These are phyloP conservation scores for Kazachstania psychrophila DNA, from an alignment of 805 yeast species.

Conservation along the genomic window DNA sequence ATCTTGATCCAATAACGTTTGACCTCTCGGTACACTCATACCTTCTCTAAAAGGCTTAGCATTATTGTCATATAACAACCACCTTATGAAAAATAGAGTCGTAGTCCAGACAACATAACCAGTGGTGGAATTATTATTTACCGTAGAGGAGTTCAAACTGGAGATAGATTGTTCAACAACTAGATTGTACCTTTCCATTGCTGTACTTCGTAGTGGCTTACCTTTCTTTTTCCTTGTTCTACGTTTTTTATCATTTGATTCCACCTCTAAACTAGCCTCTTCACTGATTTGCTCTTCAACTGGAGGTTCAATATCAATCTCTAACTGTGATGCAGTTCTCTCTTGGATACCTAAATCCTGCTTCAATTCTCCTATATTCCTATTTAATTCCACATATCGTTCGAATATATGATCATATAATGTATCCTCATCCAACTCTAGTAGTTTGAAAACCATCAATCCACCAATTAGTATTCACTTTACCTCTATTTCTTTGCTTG, in stretches of 20 bases:
- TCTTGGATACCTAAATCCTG: slow-evolving; percentile 30
- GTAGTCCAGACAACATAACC: slow-evolving; percentile 32
- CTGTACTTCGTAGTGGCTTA: not conserved
- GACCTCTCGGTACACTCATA: slow-evolving; percentile 1
- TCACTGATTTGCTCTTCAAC: too few species aligned
- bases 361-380: slow-evolving; percentile 12
- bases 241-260: not conserved
- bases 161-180: slow-evolving; percentile 24
- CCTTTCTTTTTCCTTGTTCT: not conserved
- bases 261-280: too few species aligned
- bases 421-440: slow-evolving; percentile 14
- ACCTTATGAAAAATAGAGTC: slow-evolving; percentile 25
- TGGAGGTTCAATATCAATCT: slow-evolving; percentile 22
- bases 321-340: slow-evolving; percentile 6
- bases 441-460: slow-evolving; percentile 8
- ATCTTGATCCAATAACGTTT: not conserved
- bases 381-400: slow-evolving; percentile 20
- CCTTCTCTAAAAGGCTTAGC: slow-evolving; percentile 16
- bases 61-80: slow-evolving; percentile 24
- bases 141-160: slow-evolving; percentile 20
- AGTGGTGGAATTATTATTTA: slow-evolving; percentile 30
- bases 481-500: not conserved
- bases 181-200: slow-evolving; percentile 14
- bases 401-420: slow-evolving; percentile 28
- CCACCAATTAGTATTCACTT: not conserved